A percentile compares a stretch with the other conserved stretches of the same genome.
Conservation (phyloP, 1,139 yeast species). For the Yamadazyma jaroonii region DNA sequence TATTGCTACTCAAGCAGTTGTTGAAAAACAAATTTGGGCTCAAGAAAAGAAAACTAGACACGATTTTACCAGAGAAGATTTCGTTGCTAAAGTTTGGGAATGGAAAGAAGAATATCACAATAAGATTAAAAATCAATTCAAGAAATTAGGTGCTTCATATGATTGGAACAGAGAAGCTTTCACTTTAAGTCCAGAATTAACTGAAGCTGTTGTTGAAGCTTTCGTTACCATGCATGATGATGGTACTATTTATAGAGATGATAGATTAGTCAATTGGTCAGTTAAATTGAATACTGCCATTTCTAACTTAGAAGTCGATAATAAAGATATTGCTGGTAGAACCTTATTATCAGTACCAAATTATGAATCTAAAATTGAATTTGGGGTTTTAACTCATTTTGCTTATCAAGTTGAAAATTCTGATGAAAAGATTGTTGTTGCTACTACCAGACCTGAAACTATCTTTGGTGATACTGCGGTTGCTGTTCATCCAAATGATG, state of each 20-base stretch:
- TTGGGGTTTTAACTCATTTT: constrained; percentile 92
- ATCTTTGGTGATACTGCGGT: constrained; percentile 96
- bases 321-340: constrained; percentile 81
- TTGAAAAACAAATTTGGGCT: constrained; percentile 93
- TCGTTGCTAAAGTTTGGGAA: constrained; percentile 89
- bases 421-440: constrained; percentile 88
- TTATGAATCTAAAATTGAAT: constrained; percentile 85
- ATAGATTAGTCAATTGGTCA: constrained; percentile 95
- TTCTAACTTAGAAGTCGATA: constrained; percentile 94
- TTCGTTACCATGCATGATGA: constrained; percentile 90
- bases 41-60: constrained; percentile 88
- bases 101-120: constrained; percentile 96
- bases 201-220: constrained; percentile 84
- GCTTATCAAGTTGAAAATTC: constrained; percentile 86
- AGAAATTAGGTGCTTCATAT: constrained; percentile 91
- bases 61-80: constrained; percentile 90
- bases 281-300: constrained; percentile 92
- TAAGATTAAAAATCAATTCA: constrained; percentile 80
- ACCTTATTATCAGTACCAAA: constrained; percentile 84
- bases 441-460: constrained; percentile 99
- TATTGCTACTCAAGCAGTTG: constrained; percentile 98
- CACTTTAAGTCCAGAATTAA: constrained; percentile 78
- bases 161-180: constrained; percentile 96
- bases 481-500: constrained; percentile 95
- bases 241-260: constrained; percentile 92